Evolutionary conservation across 2,329 filamentous ascomycete genomes (phyloP).

Genomic region (Diaporthe vexans): DNA sequence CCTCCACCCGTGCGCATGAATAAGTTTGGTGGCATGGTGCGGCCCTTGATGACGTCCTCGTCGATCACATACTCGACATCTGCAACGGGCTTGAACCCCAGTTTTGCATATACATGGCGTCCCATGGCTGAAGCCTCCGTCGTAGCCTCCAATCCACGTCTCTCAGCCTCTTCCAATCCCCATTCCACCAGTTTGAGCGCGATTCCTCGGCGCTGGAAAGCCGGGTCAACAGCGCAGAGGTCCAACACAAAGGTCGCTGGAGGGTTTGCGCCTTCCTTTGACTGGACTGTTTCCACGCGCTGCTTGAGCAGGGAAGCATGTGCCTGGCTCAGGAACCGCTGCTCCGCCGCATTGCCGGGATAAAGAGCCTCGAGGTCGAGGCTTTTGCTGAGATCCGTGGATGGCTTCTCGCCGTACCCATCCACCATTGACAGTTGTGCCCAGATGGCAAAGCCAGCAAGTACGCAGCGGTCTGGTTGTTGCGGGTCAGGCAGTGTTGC

Average conservation of each 20-base stretch:
- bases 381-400: slow-evolving; percentile 50
- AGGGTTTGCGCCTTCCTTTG: slow-evolving; percentile 53
- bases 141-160: slow-evolving; percentile 56
- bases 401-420: slow-evolving; percentile 60
- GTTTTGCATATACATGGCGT: slow-evolving; percentile 58
- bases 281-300: slow-evolving; percentile 57
- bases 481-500: slow-evolving; percentile 60
- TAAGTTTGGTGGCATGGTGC: slow-evolving; percentile 58
- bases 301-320: slow-evolving; percentile 59
- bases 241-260: slow-evolving; percentile 66
- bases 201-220: slow-evolving; percentile 64
- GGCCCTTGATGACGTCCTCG: slow-evolving; percentile 53
- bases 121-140: slow-evolving; percentile 65
- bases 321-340: slow-evolving; percentile 61
- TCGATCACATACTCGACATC: slow-evolving; percentile 62
- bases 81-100: slow-evolving; percentile 59
- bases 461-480: slow-evolving; percentile 44
- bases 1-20: slow-evolving; percentile 59
- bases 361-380: slow-evolving; percentile 55
- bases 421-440: slow-evolving; percentile 63
- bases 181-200: slow-evolving; percentile 61
- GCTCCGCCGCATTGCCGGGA: slow-evolving; percentile 59
- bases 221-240: slow-evolving; percentile 66
- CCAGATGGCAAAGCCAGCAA: slow-evolving; percentile 71
- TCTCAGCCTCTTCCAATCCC: slow-evolving; percentile 60